Evolutionary conservation across 495 filamentous ascomycete genomes (phyloP).

Genomic region (Aspergillus conjunctus): DNA sequence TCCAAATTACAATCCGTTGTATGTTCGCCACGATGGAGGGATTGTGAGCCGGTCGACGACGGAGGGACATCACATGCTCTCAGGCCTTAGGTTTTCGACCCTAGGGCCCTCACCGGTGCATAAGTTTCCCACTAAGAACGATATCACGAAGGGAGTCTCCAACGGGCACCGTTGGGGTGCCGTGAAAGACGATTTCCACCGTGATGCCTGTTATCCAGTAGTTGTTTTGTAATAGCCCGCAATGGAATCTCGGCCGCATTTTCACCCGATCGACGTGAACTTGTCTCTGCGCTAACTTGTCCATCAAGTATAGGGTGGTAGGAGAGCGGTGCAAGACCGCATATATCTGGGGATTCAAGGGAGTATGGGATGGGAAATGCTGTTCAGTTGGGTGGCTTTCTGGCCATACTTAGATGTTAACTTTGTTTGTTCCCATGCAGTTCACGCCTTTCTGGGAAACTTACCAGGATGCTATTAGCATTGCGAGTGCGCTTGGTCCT

Average conservation of each 20-base stretch:
- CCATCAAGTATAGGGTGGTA: slow-evolving; percentile 46
- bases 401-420: slow-evolving; percentile 53
- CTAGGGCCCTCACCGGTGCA: slow-evolving; percentile 24
- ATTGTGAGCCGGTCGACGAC: slow-evolving; percentile 40
- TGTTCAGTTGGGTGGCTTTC: slow-evolving; percentile 43
- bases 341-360: slow-evolving; percentile 50
- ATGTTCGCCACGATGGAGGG: slow-evolving; percentile 51
- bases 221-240: slow-evolving; percentile 49
- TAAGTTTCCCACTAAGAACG: slow-evolving; percentile 23
- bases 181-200: slow-evolving; percentile 50
- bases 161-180: slow-evolving; percentile 42
- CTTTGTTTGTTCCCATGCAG: slow-evolving; percentile 28
- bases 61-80: slow-evolving; percentile 37
- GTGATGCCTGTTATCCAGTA: slow-evolving; percentile 46
- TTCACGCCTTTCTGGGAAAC: slow-evolving; percentile 45
- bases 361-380: slow-evolving; percentile 43
- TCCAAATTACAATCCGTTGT: slow-evolving; percentile 18
- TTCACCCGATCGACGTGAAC: slow-evolving; percentile 37
- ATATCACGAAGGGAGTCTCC: slow-evolving; percentile 39
- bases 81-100: slow-evolving; percentile 35
- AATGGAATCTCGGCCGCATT: slow-evolving; percentile 41
- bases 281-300: too few relatives aligned
- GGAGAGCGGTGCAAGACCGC: slow-evolving; percentile 43
- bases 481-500: slow-evolving; percentile 45
- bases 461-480: slow-evolving; percentile 51